Conservation (phyloP, 2,329 filamentous ascomycete species). For the Tolypocladium nubicola region DNA sequence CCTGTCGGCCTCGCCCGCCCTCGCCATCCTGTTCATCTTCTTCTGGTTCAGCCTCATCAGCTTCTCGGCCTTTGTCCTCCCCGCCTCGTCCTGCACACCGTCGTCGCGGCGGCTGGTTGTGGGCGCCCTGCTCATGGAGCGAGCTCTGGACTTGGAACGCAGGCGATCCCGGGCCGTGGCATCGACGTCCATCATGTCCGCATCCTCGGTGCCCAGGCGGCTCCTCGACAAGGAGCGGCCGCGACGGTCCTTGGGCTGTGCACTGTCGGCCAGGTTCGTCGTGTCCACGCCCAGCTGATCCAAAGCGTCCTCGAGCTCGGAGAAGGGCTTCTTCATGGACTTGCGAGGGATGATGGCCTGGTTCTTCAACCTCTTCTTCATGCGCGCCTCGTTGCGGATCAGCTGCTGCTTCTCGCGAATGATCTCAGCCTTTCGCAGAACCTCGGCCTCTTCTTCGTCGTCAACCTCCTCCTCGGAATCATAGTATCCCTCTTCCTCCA, state of each 20-base stretch:
- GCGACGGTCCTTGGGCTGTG: conserved; percentile 54
- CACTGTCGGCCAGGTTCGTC: conserved; percentile 60
- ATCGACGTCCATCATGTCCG: conserved; percentile 69
- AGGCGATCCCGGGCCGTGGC: conserved; percentile 45
- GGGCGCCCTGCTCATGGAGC: conserved; percentile 52
- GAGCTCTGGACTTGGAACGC: conserved; percentile 60
- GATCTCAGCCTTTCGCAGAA: conserved; percentile 82
- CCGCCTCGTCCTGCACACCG: conserved; percentile 58
- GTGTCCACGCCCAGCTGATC: conserved; percentile 81
- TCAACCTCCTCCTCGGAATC: conserved; percentile 74
- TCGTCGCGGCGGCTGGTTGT: conserved; percentile 59
- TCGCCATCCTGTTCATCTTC: conserved; percentile 97
- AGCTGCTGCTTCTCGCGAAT: conserved; percentile 91
- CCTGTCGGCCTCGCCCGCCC: conserved; percentile 92
- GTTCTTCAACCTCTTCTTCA: conserved; percentile 97
- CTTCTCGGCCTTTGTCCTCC: conserved; percentile 71
- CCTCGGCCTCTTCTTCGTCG: conserved; percentile 79
- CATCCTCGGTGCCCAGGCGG: conserved; percentile 51
- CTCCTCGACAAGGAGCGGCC: conserved; percentile 60
- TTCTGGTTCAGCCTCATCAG: conserved; percentile 86
- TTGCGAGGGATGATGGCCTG: conserved; percentile 83
- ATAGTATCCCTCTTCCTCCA: conserved; percentile 89
- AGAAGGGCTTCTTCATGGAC: conserved; percentile 68
- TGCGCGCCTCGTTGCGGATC: conserved; percentile 87
- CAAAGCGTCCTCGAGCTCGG: conserved; percentile 78